These are phyloP conservation scores for Trichoderma virens DNA, from an alignment of 495 filamentous ascomycete genomes.

Conservation along the genomic window DNA sequence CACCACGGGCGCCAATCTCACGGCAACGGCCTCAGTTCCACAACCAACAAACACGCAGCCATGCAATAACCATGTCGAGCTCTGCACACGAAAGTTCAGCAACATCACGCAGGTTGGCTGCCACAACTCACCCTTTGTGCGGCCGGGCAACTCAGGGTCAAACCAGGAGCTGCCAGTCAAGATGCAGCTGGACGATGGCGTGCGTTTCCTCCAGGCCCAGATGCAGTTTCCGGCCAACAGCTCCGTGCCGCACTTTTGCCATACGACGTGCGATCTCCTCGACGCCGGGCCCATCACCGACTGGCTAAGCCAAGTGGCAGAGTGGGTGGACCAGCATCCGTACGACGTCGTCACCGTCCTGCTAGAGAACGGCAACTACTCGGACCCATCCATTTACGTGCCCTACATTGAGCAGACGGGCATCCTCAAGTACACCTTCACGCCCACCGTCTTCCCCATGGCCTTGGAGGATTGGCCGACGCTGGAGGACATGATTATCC, in stretches of 20 bases:
- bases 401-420: conserved; percentile 56
- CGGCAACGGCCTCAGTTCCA: conserved; percentile 32
- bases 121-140: conserved; percentile 80
- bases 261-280: conserved; percentile 71
- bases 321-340: conserved; percentile 69
- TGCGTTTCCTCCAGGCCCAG: conserved; percentile 88
- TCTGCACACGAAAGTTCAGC: conserved; percentile 74
- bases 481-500: conserved; percentile 67
- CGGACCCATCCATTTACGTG: conserved; percentile 33
- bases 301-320: conserved; percentile 60
- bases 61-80: conserved; percentile 82
- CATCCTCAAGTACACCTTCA: conserved; percentile 61
- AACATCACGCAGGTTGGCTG: conserved; percentile 84
- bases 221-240: conserved; percentile 40
- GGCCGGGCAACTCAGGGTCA: conserved; percentile 58
- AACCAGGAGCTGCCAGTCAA: conserved; percentile 69
- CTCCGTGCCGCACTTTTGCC: conserved; percentile 54
- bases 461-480: conserved; percentile 75
- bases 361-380: conserved; percentile 73
- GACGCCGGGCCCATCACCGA: conserved; percentile 69
- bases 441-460: conserved; percentile 61
- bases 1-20: conserved; percentile 21
- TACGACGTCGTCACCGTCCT: conserved; percentile 91
- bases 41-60: conserved; percentile 58
- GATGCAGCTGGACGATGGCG: conserved; percentile 74